These are phyloP conservation scores for Chernovozyma sophiae-reginae DNA, from an alignment of 1,139 yeast genomes.

Conservation along the genomic window DNA sequence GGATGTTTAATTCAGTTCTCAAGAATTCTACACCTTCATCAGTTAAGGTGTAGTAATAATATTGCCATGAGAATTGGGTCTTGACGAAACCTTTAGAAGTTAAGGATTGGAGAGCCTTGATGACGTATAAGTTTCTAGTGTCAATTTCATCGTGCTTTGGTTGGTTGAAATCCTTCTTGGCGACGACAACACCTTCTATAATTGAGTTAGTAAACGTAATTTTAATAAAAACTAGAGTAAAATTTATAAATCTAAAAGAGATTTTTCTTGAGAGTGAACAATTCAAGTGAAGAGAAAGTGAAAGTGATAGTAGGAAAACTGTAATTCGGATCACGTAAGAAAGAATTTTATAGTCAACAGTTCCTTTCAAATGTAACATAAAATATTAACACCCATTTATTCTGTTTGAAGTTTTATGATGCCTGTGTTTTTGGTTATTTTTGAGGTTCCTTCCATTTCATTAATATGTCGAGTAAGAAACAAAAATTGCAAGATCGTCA, in stretches of 20 bases:
- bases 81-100: slow-evolving; percentile 98
- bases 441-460: too few relatives aligned
- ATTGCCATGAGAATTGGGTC: slow-evolving; percentile 99
- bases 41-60: slow-evolving; percentile 99
- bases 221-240: too few relatives aligned
- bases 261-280: neutral
- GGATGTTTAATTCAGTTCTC: slow-evolving; percentile 97
- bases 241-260: slow-evolving; percentile 2
- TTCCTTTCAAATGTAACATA: too few relatives aligned
- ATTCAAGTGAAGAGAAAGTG: neutral
- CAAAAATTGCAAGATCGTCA: too few relatives aligned
- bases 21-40: slow-evolving; percentile 99
- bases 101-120: slow-evolving; percentile 99
- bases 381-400: too few relatives aligned
- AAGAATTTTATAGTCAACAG: too few relatives aligned
- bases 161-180: slow-evolving; percentile 98
- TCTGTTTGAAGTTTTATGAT: too few relatives aligned
- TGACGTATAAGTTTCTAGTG: slow-evolving; percentile 96
- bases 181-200: slow-evolving; percentile 97
- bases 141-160: slow-evolving; percentile 97
- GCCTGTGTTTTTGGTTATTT: too few relatives aligned
- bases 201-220: slow-evolving; percentile 33
- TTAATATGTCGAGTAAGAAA: too few relatives aligned
- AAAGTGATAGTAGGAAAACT: neutral
- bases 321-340: too few relatives aligned